A percentile compares a stretch with the other conserved stretches of the same genome.
Conservation (phyloP, 2,329 filamentous ascomycete genomes). For the Didymella glomerata region DNA sequence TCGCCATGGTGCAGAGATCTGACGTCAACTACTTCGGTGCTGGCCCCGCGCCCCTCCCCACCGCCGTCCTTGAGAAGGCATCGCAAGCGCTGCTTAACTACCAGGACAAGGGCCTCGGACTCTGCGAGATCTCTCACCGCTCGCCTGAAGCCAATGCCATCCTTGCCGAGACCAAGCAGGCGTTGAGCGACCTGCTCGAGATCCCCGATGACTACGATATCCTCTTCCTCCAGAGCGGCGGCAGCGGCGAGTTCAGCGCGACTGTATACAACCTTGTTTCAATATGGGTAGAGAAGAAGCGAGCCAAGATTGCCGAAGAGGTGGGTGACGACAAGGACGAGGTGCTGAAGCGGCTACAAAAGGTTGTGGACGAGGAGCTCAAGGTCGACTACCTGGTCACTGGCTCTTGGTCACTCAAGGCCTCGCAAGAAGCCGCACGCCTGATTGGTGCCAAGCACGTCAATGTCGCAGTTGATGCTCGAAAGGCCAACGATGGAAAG, state of each 20-base stretch:
- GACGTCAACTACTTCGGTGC: conserved; percentile 89
- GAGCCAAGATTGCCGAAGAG: conserved; percentile 66
- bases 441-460: conserved; percentile 80
- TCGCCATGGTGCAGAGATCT: conserved; percentile 72
- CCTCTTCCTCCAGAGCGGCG: conserved; percentile 86
- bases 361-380: conserved; percentile 73
- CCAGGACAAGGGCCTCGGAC: conserved; percentile 79
- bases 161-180: conserved; percentile 78
- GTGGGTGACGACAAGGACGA: conserved; percentile 64
- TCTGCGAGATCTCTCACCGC: conserved; percentile 91
- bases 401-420: conserved; percentile 90
- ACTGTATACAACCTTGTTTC: conserved; percentile 84
- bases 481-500: conserved; percentile 74
- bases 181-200: conserved; percentile 76
- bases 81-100: conserved; percentile 82
- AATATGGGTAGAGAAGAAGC: conserved; percentile 78
- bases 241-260: conserved; percentile 84
- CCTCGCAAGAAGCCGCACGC: conserved; percentile 80
- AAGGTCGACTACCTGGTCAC: conserved; percentile 91
- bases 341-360: conserved; percentile 67
- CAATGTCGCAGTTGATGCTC: conserved; percentile 77
- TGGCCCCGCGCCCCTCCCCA: conserved; percentile 87
- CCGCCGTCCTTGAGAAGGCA: conserved; percentile 78
- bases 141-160: conserved; percentile 80
- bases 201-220: conserved; percentile 89